Evolutionary conservation across 768 basidiomycete species (phyloP), one percentile per base, ranked within the genome.

Genomic region (Neoboletus subvelutipes): DNA sequence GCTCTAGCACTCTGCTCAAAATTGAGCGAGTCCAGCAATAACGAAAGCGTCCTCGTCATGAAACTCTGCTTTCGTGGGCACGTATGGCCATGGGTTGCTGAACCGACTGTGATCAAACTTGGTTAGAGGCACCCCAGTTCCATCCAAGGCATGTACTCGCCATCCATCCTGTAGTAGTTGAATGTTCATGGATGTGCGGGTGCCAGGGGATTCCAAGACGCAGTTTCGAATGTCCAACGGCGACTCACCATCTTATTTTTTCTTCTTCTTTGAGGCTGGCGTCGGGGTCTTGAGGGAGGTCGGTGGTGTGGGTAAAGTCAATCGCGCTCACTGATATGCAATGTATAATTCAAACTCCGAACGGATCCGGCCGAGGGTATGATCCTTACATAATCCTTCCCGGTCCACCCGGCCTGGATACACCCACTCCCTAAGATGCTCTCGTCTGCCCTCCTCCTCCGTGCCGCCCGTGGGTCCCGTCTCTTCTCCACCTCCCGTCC

Each of bases 231-330:
- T 48, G 62, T 36, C 61, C 61, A 47, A 28, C 5, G n/a, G 45
- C 8, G 31, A 73, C 83, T 84, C 73, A 85, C 84, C 83, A 85
- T 86, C 76, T 56, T 50, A 24, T 47, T 37, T 4, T 37, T 43
- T 33, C 39, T 76, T 72, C 22, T 62, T 77, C 73, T 79, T 33
- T 78, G 78, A 79, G 74, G 77, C 5, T 52, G 52, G 40, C 15
- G 58, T 64, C 49, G 45, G 54, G 42, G 68, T 61, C 64, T 66
- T 67, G 65, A 64, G 47, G 28, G 18, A 34, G 45, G 63, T 49
- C 5, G 50, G 45, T 1, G 54, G n/a, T n/a, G 48, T 31, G 43
- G 45, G 20, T 33, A 41, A 22, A 45, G 2, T 18, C 15, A 20
- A 5, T 3, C 26, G 10, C n/a, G 13, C 26, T 28, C n/a, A 13